phyloP scores from a whole-genome alignment of 768 basidiomycete species.

The Mycena indigotica region DNA sequence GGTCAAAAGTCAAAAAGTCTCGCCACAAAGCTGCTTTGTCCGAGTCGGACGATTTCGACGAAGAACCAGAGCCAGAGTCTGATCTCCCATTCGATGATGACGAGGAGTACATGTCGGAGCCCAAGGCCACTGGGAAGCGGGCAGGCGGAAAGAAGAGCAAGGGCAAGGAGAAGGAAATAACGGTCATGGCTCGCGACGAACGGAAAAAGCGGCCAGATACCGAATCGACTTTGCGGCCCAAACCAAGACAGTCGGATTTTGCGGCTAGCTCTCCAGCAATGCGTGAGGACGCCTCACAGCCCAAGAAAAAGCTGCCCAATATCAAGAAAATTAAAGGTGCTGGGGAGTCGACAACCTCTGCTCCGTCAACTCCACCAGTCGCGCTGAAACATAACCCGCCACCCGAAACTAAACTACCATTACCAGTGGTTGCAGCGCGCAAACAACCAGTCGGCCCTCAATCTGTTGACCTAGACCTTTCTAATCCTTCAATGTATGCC shows the following conservation, averaged over 20 bases:
- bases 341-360: conserved; percentile 21
- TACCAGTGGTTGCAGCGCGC: conserved; percentile 24
- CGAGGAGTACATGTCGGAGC: conserved; percentile 26
- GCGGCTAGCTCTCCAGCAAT: conserved; percentile 24
- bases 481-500: conserved; percentile 63
- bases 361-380: conserved; percentile 27
- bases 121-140: conserved; percentile 24
- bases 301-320: conserved; percentile 69
- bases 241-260: conserved; percentile 34
- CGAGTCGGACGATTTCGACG: conserved; percentile 27
- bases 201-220: conserved; percentile 31
- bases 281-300: conserved; percentile 38
- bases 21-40: conserved; percentile 25
- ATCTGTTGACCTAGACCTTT: conserved; percentile 63
- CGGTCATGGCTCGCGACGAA: conserved; percentile 45
- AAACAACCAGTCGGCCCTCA: conserved; percentile 48
- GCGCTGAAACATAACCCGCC: conserved; percentile 18
- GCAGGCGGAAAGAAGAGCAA: conserved; percentile 28
- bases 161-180: conserved; percentile 37
- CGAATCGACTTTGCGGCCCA: conserved; percentile 26
- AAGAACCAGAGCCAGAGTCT: conserved; percentile 22
- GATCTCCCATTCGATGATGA: conserved; percentile 21
- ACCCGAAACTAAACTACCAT: conserved; percentile 27
- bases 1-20: conserved; percentile 10
- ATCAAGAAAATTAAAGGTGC: conserved; percentile 65